A percentile compares a stretch with the other conserved stretches of the same genome.
phyloP scores from a whole-genome alignment of 495 filamentous ascomycete species.

The Bryoglossum gracile region DNA sequence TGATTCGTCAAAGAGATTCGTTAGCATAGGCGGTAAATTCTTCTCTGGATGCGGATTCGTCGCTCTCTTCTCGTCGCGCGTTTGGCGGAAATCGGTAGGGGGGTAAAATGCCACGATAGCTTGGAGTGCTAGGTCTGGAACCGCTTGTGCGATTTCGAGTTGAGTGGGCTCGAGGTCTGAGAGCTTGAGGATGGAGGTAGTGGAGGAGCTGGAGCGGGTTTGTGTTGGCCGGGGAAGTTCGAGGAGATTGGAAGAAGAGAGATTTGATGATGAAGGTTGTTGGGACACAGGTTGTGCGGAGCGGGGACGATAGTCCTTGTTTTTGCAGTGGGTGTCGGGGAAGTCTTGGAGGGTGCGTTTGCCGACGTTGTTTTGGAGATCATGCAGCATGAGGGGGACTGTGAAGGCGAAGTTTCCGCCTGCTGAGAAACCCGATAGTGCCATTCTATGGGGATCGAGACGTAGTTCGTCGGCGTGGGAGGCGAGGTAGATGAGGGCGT shows the following conservation, averaged over 20 bases:
- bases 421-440: conserved; percentile 76
- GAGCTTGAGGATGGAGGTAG: conserved; percentile 13
- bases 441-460: conserved; percentile 56
- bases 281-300: neutral
- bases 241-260: conserved; percentile 28
- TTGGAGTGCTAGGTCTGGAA: conserved; percentile 42
- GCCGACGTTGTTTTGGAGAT: conserved; percentile 21
- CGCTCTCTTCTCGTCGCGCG: conserved; percentile 63
- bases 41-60: conserved; percentile 35
- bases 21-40: conserved; percentile 41
- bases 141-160: conserved; percentile 30
- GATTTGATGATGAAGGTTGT: conserved; percentile 18
- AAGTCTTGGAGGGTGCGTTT: conserved; percentile 24
- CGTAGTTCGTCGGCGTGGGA: conserved; percentile 45
- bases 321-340: neutral
- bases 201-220: neutral
- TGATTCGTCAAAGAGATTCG: conserved; percentile 74
- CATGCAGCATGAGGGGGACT: conserved; percentile 59
- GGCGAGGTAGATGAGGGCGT: conserved; percentile 60
- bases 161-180: conserved; percentile 32
- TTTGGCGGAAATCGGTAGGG: conserved; percentile 70
- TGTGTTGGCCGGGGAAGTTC: conserved; percentile 4
- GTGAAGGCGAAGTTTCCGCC: conserved; percentile 84
- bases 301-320: neutral
- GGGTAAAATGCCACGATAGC: conserved; percentile 70